Base-by-base conservation (phyloP, 257 asterid genomes). In the Solanum rostratum region DNA sequence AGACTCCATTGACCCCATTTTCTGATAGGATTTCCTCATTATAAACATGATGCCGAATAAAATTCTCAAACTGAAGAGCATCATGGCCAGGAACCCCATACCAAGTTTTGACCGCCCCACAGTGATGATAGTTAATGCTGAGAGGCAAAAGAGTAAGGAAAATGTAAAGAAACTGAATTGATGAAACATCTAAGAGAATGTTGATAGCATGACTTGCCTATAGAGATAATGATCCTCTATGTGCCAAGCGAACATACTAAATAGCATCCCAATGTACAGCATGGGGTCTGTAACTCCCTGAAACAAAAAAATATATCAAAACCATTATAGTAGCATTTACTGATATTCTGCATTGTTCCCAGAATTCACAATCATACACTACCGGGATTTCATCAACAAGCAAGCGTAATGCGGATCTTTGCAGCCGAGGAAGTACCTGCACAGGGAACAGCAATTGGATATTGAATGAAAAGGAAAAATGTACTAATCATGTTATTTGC, bases 211-310 rank as follows among this genome's bases (percentile, higher is more conserved):
- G 54, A 82, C 45, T 43, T 85, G 86, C 93, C 93, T 91, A 83
- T 86, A 88, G 9, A 91, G 83, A 71, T 91, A 85, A 10, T 91
- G 92, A 85, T 91, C 93, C 83, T 91, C 93, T 2, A 91, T 89
- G 41, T 91, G 93, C 93, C 92, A 91, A 1, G 92, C 91, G 68
- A 91, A 91, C 93, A 89, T 88, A 78, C 93, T 91, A 70, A 89
- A 89, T 10, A 91, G 87, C 93, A 89, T 87, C 19, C 91, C 91
- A 22, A 89, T 90, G 85, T 86, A 89, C 37, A 89, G 85, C 90
- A 90, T 89, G 33, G 93, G 93, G 49, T 85, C 86, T 16, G 93
- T 89, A 43, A 90, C 86, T 76, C 93, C 93, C 93, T 90, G 82
- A 73, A 85, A 27, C 12, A 84, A 80, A 46, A 10, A 6, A 20